Conservation (phyloP, 768 basidiomycete species). For the Mycena capillaripes region DNA sequence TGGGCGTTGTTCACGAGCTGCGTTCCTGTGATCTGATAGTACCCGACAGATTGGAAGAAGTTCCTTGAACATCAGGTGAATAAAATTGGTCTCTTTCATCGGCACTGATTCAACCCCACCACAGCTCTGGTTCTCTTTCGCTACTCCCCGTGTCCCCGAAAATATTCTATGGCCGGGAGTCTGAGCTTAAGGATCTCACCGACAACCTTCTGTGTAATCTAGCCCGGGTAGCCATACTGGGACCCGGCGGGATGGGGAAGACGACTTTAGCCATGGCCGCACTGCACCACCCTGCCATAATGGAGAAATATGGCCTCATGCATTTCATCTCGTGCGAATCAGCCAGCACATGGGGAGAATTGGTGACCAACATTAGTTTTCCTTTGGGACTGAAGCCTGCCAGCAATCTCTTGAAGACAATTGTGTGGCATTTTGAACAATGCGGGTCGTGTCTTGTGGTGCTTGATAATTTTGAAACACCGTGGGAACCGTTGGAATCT, state of each 20-base stretch:
- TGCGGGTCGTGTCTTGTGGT: background rate
- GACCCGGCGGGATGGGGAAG: conserved; percentile 29
- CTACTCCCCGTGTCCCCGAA: conserved; percentile 9
- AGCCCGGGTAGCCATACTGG: conserved; percentile 9
- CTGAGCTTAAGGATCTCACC: background rate
- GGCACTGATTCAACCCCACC: background rate
- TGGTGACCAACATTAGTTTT: background rate
- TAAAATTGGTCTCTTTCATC: background rate
- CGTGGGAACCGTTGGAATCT: conserved; percentile 26
- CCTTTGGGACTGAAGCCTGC: conserved; percentile 9
- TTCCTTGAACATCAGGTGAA: background rate
- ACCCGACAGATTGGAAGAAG: background rate
- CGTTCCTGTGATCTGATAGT: too few relatives aligned
- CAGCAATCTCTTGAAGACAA: background rate
- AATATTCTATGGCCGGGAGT: conserved; percentile 13
- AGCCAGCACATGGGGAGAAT: background rate
- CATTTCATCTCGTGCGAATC: conserved; percentile 30
- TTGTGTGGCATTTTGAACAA: background rate
- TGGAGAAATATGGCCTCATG: background rate
- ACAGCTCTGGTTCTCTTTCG: conserved; percentile 9
- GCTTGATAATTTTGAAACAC: conserved; percentile 29
- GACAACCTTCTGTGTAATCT: background rate
- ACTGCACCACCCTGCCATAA: background rate
- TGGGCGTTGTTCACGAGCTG: too few relatives aligned
- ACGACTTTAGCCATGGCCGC: conserved; percentile 8